Base-by-base conservation (phyloP, 1,284 basidiomycete species). In the Rhodotorula glutinis region DNA sequence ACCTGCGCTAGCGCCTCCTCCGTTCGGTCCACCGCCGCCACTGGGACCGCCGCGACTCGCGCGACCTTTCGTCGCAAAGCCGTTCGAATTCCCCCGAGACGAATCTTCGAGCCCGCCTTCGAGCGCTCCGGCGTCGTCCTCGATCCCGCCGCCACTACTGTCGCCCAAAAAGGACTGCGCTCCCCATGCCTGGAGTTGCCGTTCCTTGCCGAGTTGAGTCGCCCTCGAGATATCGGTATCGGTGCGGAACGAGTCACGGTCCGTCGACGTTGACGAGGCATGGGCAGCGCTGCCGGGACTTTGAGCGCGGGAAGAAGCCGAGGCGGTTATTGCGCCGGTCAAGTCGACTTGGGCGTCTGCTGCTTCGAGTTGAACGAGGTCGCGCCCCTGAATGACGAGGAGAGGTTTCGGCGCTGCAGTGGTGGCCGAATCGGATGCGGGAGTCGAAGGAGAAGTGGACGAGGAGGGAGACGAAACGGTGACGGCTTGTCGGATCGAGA, bases 141-240 rank as follows among this genome's bases (percentile, higher is more conserved):
- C 33, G 7, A 51, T 51, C 8, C 49, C 49, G 49, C 49, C 27
- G 4, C 33, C 46, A 9, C 30, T 7, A 10, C 52, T 46, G 53
- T 49, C 40, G 23, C 21, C 21, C 43, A 19, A 16, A 21, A 44
- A 21, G 43, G 51, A 44, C 23, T 58, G 65, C 53, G 78, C 79
- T 23, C 73, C 71, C 64, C 73, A 74, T 1, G 71, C 69, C 52
- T 68, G 65, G n/a, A 67, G 57, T 46, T 64, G 70, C 43, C 85
- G 40, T 72, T 67, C 58, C 62, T 63, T 21, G 82, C 74, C 25
- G 79, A 78, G 60, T 27, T 17, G 51, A 27, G 25, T 82, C 62
- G 2, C 75, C 82, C 72, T 84, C 73, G 86, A 87, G 75, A 96
- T 95, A 74, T 95, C 92, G 25, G 86, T 83, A 77, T 96, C 92